Percentiles rank a stretch among this genome's conserved stretches.
Conservation (phyloP, 1,284 basidiomycete species). For the Ceratobasidium sp. region DNA sequence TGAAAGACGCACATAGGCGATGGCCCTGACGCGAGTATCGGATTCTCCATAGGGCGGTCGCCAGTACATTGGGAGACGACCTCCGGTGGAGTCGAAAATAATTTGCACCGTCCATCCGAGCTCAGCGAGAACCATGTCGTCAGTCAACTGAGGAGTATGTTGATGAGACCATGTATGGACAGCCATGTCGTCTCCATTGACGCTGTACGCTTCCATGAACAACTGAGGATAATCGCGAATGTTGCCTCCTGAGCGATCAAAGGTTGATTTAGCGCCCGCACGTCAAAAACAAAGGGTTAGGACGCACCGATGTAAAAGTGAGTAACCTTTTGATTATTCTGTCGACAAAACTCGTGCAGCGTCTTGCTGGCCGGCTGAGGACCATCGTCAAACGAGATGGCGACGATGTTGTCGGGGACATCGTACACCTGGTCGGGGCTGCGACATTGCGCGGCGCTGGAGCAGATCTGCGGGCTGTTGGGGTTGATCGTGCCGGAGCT, state of each 20-base stretch:
- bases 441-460: conserved; percentile 73
- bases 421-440: conserved; percentile 77
- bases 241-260: conserved; percentile 66
- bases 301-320: conserved; percentile 51
- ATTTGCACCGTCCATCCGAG: conserved; percentile 63
- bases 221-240: conserved; percentile 70
- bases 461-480: conserved; percentile 67
- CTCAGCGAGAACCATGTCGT: conserved; percentile 60
- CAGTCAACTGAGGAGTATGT: conserved; percentile 58
- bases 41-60: conserved; percentile 54
- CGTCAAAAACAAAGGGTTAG: conserved; percentile 44
- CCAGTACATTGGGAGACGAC: conserved; percentile 49
- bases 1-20: conserved; percentile 47
- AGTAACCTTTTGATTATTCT: conserved; percentile 54
- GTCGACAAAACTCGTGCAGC: conserved; percentile 55
- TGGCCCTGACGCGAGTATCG: conserved; percentile 55
- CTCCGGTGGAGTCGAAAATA: conserved; percentile 59
- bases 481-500: conserved; percentile 67
- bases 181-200: conserved; percentile 72
- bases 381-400: conserved; percentile 77
- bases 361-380: conserved; percentile 68
- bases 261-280: conserved; percentile 20
- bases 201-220: conserved; percentile 68
- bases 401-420: conserved; percentile 72
- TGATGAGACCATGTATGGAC: conserved; percentile 60